These are phyloP conservation scores for Chrysanthemum seticuspe DNA, from an alignment of 129 eudicot species.

Conservation along the genomic window DNA sequence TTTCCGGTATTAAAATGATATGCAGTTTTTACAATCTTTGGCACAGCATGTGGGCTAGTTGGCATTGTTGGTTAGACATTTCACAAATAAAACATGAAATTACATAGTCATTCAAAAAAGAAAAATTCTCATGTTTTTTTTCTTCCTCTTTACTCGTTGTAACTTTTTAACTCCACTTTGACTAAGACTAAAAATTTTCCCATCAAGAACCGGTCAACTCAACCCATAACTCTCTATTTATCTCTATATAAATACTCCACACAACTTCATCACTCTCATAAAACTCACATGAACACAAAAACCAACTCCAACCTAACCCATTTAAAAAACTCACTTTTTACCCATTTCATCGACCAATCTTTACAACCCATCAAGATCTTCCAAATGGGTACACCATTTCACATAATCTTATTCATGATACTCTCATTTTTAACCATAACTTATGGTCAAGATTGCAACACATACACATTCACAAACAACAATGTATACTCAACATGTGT, in stretches of 20 bases:
- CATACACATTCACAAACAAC: slow-evolving; percentile 41
- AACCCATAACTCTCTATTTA: background rate
- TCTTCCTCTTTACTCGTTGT: background rate
- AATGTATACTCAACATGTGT: slow-evolving; percentile 40
- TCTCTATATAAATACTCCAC: slow-evolving; percentile 1
- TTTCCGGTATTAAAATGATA: no score
- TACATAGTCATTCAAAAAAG: no score
- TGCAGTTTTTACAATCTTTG: no score
- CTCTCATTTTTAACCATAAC: slow-evolving; percentile 31
- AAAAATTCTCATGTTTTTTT: background rate
- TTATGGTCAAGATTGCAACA: slow-evolving; percentile 49
- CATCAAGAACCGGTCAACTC: slow-evolving; percentile 19
- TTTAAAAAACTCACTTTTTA: slow-evolving; percentile 7
- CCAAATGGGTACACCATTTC: slow-evolving; percentile 31
- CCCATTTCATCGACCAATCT: slow-evolving; percentile 10
- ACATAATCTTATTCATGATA: slow-evolving; percentile 20
- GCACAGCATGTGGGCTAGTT: no score
- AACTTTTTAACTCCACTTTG: background rate
- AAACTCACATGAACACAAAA: slow-evolving; percentile 10
- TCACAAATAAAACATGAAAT: no score
- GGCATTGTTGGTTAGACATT: no score
- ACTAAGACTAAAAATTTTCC: background rate
- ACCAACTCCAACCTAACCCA: background rate
- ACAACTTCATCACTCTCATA: slow-evolving; percentile 18
- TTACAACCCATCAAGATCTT: background rate